Percentiles rank a stretch among this genome's conserved stretches.
Evolutionary conservation across 2,329 filamentous ascomycete genomes (phyloP).

Genomic region (Aureobasidium pullulans): DNA sequence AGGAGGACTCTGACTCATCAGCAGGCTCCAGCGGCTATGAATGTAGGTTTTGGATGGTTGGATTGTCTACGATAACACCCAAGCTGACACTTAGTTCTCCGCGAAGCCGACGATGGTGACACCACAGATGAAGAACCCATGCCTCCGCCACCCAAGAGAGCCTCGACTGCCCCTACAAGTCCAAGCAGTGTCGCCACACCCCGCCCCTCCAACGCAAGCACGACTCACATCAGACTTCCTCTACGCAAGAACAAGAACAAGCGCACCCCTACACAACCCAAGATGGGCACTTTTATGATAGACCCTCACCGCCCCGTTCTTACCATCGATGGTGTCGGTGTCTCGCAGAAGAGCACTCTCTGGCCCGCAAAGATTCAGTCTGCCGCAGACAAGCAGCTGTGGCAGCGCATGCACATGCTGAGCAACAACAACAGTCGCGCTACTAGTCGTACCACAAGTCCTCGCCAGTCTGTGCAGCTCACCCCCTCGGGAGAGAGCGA

Average conservation of each 20-base stretch:
- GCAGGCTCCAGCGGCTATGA: constrained; percentile 24
- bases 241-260: constrained; percentile 15
- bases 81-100: constrained; percentile 18
- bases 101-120: constrained; percentile 29
- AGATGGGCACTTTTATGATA: constrained; percentile 22
- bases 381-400: constrained; percentile 14
- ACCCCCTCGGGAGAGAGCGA: constrained; percentile 17
- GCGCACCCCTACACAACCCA: constrained; percentile 14
- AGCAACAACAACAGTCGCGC: constrained; percentile 17
- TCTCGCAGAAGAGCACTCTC: constrained; percentile 15
- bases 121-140: constrained; percentile 27
- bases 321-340: constrained; percentile 16
- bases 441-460: constrained; percentile 25
- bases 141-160: constrained; percentile 11
- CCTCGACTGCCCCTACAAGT: constrained; percentile 4
- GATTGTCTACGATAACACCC: neutral
- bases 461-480: constrained; percentile 21
- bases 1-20: constrained; percentile 24
- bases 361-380: constrained; percentile 18
- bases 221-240: neutral
- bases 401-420: constrained; percentile 13
- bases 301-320: constrained; percentile 19
- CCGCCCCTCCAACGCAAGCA: neutral
- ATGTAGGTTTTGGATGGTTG: constrained; percentile 22
- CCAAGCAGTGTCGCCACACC: constrained; percentile 11